These are phyloP conservation scores for Penicillium griseofulvum DNA, from an alignment of 2,329 filamentous ascomycete species.

Conservation along the genomic window DNA sequence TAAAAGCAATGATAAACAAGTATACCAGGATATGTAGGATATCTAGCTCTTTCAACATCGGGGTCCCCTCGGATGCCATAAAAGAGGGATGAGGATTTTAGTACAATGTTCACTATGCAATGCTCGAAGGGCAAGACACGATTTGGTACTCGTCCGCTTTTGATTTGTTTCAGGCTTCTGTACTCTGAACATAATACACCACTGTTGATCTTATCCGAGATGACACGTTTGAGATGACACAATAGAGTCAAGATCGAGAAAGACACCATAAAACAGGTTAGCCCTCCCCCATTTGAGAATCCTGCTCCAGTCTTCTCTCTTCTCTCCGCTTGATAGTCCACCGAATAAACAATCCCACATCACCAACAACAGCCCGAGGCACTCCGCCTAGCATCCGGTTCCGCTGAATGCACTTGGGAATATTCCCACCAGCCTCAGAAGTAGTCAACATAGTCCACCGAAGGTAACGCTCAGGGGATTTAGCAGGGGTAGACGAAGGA, in stretches of 20 bases:
- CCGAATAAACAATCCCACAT: conserved; percentile 40
- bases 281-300: background rate
- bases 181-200: background rate
- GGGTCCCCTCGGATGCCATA: too few species aligned
- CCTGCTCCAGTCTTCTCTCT: background rate
- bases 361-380: conserved; percentile 37
- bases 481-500: background rate
- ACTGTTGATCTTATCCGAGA: background rate
- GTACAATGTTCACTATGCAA: too few species aligned
- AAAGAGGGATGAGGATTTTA: too few species aligned
- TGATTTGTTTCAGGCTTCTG: background rate
- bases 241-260: background rate
- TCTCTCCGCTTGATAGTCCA: conserved; percentile 27
- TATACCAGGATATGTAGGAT: too few species aligned
- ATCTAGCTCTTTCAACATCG: too few species aligned
- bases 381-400: conserved; percentile 39
- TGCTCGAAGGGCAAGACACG: too few species aligned
- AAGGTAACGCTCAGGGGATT: conserved; percentile 5
- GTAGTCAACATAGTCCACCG: conserved; percentile 41
- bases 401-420: conserved; percentile 38
- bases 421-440: conserved; percentile 37
- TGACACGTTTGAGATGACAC: background rate
- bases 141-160: background rate
- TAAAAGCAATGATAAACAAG: too few species aligned
- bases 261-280: background rate